A percentile compares a stretch with the other conserved stretches of the same genome.
These are phyloP conservation scores for Talaromyces sp. DNA, from an alignment of 2,329 filamentous ascomycete species.

Conservation along the genomic window DNA sequence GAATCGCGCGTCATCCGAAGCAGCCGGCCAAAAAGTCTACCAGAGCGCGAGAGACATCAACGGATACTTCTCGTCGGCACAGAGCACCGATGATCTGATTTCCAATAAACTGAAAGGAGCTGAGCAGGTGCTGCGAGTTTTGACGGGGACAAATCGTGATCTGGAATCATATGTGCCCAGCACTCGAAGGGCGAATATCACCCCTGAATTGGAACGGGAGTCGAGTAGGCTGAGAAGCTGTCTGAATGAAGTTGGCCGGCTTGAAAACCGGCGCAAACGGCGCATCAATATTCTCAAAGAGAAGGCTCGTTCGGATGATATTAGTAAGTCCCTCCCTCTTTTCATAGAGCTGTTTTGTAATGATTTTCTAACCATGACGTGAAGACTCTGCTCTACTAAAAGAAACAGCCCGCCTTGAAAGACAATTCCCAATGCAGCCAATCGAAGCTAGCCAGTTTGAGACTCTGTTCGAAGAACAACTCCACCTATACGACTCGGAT, in stretches of 20 bases:
- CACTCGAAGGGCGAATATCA: conserved; percentile 71
- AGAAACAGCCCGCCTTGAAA: conserved; percentile 79
- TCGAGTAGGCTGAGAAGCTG: conserved; percentile 70
- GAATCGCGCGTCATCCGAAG: conserved; percentile 63
- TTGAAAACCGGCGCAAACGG: conserved; percentile 74
- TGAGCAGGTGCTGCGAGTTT: conserved; percentile 66
- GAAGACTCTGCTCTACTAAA: conserved; percentile 68
- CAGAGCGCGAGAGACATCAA: conserved; percentile 72
- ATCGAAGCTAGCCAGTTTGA: conserved; percentile 91
- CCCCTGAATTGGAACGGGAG: conserved; percentile 72
- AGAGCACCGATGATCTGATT: conserved; percentile 63
- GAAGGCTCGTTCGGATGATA: conserved; percentile 80
- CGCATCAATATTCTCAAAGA: conserved; percentile 74
- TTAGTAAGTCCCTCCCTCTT: conserved; percentile 50
- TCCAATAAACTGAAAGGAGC: conserved; percentile 73
- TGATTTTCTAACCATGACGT: background rate
- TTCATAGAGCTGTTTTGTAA: too few species aligned
- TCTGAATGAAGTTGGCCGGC: conserved; percentile 76
- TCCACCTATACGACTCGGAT: conserved; percentile 77
- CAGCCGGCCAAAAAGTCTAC: conserved; percentile 69
- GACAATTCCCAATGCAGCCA: conserved; percentile 75
- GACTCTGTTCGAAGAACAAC: conserved; percentile 75
- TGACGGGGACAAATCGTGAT: conserved; percentile 73
- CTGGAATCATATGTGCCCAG: conserved; percentile 87
- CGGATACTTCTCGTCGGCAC: conserved; percentile 73